These are phyloP conservation scores for Megacollybia platyphylla DNA, from an alignment of 1,284 basidiomycete genomes.

Conservation along the genomic window DNA sequence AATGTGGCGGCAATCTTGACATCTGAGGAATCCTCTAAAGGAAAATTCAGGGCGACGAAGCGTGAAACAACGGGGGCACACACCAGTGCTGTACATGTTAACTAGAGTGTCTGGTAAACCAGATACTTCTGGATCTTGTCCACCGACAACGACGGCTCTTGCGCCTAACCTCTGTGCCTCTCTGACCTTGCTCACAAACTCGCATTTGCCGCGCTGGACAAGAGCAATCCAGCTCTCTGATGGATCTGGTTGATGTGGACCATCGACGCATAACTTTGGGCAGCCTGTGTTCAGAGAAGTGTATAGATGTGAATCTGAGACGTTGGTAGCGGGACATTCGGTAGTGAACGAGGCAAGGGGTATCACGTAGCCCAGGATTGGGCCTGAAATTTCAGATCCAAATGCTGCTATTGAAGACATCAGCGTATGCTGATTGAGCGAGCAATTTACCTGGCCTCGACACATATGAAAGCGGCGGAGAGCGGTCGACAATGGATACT, in stretches of 20 bases:
- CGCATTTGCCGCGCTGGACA: slow-evolving; percentile 75
- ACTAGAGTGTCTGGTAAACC: slow-evolving; percentile 69
- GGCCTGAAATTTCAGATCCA: slow-evolving; percentile 55
- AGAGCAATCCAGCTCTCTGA: slow-evolving; percentile 75
- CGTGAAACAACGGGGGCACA: slow-evolving; percentile 9
- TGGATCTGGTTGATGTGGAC: slow-evolving; percentile 36
- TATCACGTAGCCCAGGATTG: slow-evolving; percentile 67
- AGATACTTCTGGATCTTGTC: slow-evolving; percentile 50
- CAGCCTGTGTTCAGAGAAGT: slow-evolving; percentile 38
- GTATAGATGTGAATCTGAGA: slow-evolving; percentile 9
- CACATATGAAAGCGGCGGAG: slow-evolving; percentile 49
- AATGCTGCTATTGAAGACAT: slow-evolving; percentile 46
- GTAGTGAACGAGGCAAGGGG: slow-evolving; percentile 61
- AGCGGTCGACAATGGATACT: slow-evolving; percentile 67
- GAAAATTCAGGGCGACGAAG: slow-evolving; percentile 6
- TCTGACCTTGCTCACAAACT: slow-evolving; percentile 78
- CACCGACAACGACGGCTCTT: slow-evolving; percentile 80
- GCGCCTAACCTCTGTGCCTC: slow-evolving; percentile 80
- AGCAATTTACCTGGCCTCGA: slow-evolving; percentile 35
- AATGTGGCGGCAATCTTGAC: slow-evolving; percentile 61
- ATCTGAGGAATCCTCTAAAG: slow-evolving; percentile 59
- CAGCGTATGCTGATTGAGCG: not conserved
- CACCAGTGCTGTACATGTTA: slow-evolving; percentile 84
- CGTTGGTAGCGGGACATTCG: slow-evolving; percentile 27
- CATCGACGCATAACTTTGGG: slow-evolving; percentile 46